Evolutionary conservation across 768 basidiomycete species (phyloP), one percentile per base, ranked within the genome.

Genomic region (Lanmaoa rubissima): DNA sequence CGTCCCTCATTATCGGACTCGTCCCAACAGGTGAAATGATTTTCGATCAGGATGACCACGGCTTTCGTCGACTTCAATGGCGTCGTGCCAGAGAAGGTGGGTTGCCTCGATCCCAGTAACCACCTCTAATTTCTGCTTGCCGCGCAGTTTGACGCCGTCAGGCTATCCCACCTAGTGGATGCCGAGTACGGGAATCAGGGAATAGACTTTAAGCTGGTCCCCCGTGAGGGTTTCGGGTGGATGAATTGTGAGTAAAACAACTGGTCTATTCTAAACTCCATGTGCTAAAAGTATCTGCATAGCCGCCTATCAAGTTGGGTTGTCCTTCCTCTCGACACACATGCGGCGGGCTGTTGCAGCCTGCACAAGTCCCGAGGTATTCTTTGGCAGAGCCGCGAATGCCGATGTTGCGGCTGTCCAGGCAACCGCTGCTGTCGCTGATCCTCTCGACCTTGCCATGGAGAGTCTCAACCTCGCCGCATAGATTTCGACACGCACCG

Each of bases 191-290:
- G 94, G 10, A 94, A 94, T 70, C 92, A 94, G 69, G 96, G 96
- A 48, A 81, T 96, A 63, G 96, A 99, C 77, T 99, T 99, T 78
- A 93, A 95, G 76, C 87, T 95, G 82, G 90, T 98, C 43, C 95
- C 95, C 48, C 83, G 94, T 14, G 96, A 98, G 74, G 96, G 96
- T 53, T 99, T 98, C 69, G 96, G 96, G 10, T 98, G 94, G 96
- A 97, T 94, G 90, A 96, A 96, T 60, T 81, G 92, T 93, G 65
- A 58, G 86, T 76, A 12, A 39, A 36, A 12, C 17, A 12, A 35
- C 2, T 0, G 21, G 21, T 31, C 16, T 9, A 38, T 38, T 28
- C 11, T 34, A 14, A 34, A 32, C 45, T 28, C n/a, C 38, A 51
- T 31, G 57, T 40, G 53, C 53, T 55, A 43, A 47, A 26, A 38